Evolutionary conservation across 768 basidiomycete genomes (phyloP).

Genomic region (Amanita pallidorosea): DNA sequence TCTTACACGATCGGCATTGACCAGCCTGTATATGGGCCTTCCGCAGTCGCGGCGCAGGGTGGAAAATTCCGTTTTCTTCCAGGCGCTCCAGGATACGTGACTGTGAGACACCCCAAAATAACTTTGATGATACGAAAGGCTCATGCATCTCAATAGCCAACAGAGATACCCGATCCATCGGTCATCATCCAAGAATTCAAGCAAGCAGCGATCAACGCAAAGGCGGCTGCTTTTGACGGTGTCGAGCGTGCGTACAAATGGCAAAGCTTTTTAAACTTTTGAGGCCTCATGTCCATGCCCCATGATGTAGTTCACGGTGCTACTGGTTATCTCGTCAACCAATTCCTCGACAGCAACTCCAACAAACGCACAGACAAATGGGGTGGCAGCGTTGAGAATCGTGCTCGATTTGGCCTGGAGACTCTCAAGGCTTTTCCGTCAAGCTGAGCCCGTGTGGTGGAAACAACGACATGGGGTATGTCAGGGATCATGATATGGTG

Average conservation of each 20-base stretch:
- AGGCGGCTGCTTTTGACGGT: slow-evolving; percentile 46
- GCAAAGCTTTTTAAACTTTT: not conserved
- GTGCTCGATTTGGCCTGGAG: slow-evolving; percentile 42
- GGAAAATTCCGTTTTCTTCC: slow-evolving; percentile 29
- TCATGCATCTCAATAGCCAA: slow-evolving; percentile 20
- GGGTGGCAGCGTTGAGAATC: slow-evolving; percentile 49
- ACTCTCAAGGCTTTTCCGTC: slow-evolving; percentile 32
- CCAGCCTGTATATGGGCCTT: slow-evolving; percentile 34
- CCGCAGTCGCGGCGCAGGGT: slow-evolving; percentile 31
- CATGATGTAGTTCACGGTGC: slow-evolving; percentile 31
- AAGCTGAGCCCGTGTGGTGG: slow-evolving; percentile 37
- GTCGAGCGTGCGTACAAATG: slow-evolving; percentile 28
- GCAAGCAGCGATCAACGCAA: slow-evolving; percentile 35
- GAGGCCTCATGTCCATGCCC: not conserved
- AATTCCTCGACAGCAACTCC: slow-evolving; percentile 37
- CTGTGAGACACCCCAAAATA: slow-evolving; percentile 18
- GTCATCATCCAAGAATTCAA: slow-evolving; percentile 27
- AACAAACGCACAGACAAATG: slow-evolving; percentile 48
- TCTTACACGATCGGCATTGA: slow-evolving; percentile 7
- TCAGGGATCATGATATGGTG: not conserved
- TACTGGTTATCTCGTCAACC: slow-evolving; percentile 33
- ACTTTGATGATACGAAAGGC: not conserved
- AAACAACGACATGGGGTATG: slow-evolving; percentile 34
- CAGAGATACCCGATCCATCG: slow-evolving; percentile 29
- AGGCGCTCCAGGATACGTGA: slow-evolving; percentile 27